Evolutionary conservation across 805 yeast species (phyloP), one percentile per base, ranked within the genome.

Genomic region (Komagataella pastoris): DNA sequence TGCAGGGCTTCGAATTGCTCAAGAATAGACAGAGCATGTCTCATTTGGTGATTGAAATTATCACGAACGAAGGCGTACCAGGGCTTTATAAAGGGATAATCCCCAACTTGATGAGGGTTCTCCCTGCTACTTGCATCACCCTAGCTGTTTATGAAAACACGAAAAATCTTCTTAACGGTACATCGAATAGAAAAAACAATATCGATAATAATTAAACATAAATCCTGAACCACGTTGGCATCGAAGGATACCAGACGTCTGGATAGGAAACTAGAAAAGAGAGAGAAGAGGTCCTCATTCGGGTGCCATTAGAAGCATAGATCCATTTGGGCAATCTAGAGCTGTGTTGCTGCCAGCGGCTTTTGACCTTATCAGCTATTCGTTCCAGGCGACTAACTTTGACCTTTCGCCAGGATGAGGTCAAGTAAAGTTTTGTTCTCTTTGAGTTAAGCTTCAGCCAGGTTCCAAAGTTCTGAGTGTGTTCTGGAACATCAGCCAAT

Each of bases 111-210:
- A 53, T 86, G 1, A 71, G 98, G 48, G 96, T 91, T 0, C 74
- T 93, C 3, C 99, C 99, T 0, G 89, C 97, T 1, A 90, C 97
- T 3, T 86, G 96, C 61, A 77, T 90, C 10, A 93, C 98, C 0
- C 88, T 93, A 62, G 72, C 85, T 4, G 85, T 85, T 4, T 93
- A 93, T 60, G 99, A 93, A 62, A 71, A 75, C 45, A 69, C 78
- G 55, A 74, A 68, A 50, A 61, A 60, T 47, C 47, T 57, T 17
- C 59, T 63, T 24, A 40, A n/a, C 40, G 40, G 40, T 30, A 30
- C 40, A 30, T 30, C 40, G 40, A 30, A 30, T 30, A 30, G 40
- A 30, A 30, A 30, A 10, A 30, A 30, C 40, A 30, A 30, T 30
- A 30, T 30, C 40, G 40, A 30, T 30, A 30, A 30, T 14, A 14